Base-by-base conservation (phyloP, 2,329 filamentous ascomycete genomes). In the Ophiostoma piceae region DNA sequence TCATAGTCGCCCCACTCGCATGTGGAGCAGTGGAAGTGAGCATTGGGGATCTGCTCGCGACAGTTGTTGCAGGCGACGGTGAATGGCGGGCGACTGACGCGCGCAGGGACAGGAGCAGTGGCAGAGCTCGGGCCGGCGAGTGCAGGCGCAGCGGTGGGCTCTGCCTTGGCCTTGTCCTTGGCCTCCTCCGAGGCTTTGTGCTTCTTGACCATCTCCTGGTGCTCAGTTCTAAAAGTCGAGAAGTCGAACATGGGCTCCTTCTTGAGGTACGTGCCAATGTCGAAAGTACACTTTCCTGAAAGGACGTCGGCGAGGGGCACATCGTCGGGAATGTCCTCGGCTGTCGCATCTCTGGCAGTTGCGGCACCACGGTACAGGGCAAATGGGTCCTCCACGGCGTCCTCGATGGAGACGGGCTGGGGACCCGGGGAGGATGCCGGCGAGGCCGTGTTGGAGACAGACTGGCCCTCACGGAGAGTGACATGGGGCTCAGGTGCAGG, bases 1-100 rank as follows among this genome's bases (percentile, higher is more conserved):
- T 99, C 95, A 76, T 94, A 99, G 79, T 99, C 95, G 57, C 94
- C 95, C 70, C 90, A 87, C 73, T 98, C 92, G 77, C 95, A 99
- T 71, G 91, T 92, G 74, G 91, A 91, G 83, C 96, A 99, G 81
- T 99, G 95, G 79, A 92, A 99, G 80, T 99, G 94, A 68, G 88
- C 86, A 75, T 92, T 88, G 37, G 90, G 86, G 76, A 97, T 92
- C 60, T 88, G 87, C 72, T 83, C 84, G 74, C 92, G 90, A 80
- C 95, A 99, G 78, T 87, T 86, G 82, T 99, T 98, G 86, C 95
- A 99, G 83, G 92, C 96, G 64, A 99, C 93, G 14, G 91, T 91
- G 80, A 94, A 97, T 72, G 73, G 67, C 19, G 22, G 65, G 39
- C 65, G 39, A 12, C 19, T 16, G 2, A 3, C 16, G 16, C 4